Evolutionary conservation across 139 green algal genomes (phyloP).

Genomic region (Asterochloris sp.): DNA sequence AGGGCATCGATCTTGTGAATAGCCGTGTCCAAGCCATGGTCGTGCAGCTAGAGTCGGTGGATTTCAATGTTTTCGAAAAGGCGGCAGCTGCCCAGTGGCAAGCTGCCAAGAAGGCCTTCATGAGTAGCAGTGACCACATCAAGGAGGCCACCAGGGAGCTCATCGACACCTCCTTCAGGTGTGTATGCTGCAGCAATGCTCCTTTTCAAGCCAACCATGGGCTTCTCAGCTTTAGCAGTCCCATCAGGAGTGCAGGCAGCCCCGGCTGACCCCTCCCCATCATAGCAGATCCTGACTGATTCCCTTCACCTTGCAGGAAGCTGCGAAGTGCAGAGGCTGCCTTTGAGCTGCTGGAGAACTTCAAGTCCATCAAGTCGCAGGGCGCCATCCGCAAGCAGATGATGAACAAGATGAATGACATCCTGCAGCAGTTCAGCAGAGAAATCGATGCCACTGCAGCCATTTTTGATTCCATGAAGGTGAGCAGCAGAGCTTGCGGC

Average conservation of each 20-base stretch:
- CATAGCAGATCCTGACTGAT: background rate
- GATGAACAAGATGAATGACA: slow-evolving; percentile 84
- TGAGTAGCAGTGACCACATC: slow-evolving; percentile 65
- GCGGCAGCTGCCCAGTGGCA: slow-evolving; percentile 58
- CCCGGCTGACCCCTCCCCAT: no score
- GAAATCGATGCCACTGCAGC: slow-evolving; percentile 61
- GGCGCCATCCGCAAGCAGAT: slow-evolving; percentile 88
- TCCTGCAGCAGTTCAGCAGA: slow-evolving; percentile 82
- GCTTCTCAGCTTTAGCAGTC: background rate
- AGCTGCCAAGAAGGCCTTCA: slow-evolving; percentile 59
- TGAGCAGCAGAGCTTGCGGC: background rate
- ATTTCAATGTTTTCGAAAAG: slow-evolving; percentile 76
- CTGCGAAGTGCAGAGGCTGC: slow-evolving; percentile 80
- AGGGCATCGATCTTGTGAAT: slow-evolving; percentile 34
- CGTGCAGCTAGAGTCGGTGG: slow-evolving; percentile 56
- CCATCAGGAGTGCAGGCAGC: no score
- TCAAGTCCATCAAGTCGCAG: slow-evolving; percentile 81
- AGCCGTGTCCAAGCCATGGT: slow-evolving; percentile 78
- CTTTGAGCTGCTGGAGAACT: slow-evolving; percentile 87
- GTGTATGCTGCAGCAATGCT: no score
- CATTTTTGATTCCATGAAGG: slow-evolving; percentile 21
- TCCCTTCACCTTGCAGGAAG: slow-evolving; percentile 42
- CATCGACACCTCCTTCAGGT: slow-evolving; percentile 90
- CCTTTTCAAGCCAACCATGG: background rate
- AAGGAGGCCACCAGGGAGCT: slow-evolving; percentile 60